A percentile compares a stretch with the other conserved stretches of the same genome.
These are phyloP conservation scores for Lophiostoma macrostomum DNA, from an alignment of 495 filamentous ascomycete genomes.

Conservation along the genomic window DNA sequence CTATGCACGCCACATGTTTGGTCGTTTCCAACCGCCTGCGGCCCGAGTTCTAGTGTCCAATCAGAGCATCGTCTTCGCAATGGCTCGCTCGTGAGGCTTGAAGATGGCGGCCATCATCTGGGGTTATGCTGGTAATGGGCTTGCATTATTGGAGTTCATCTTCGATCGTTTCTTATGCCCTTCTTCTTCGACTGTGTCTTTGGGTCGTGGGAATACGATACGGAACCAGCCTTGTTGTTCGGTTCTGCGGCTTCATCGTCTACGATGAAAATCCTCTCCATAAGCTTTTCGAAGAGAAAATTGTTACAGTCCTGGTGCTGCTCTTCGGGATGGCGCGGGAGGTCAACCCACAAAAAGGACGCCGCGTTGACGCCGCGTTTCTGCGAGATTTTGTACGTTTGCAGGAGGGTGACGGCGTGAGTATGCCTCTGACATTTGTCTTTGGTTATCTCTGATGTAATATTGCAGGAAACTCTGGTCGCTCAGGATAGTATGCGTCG, in stretches of 20 bases:
- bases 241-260: conserved; percentile 45
- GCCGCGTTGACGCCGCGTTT: conserved; percentile 48
- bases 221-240: conserved; percentile 53
- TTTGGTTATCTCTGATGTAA: conserved; percentile 46
- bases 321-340: conserved; percentile 36
- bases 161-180: too few species aligned
- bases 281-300: conserved; percentile 43
- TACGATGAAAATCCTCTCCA: conserved; percentile 47
- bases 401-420: conserved; percentile 39
- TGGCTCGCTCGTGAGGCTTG: too few species aligned
- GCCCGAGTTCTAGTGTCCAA: too few species aligned
- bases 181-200: too few species aligned
- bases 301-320: conserved; percentile 7
- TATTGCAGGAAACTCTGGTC: conserved; percentile 41
- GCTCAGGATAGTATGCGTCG: too few species aligned
- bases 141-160: too few species aligned
- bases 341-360: conserved; percentile 60
- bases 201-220: conserved; percentile 51
- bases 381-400: conserved; percentile 44
- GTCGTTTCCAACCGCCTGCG: too few species aligned
- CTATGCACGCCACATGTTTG: too few species aligned
- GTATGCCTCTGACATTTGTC: conserved; percentile 43
- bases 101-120: too few species aligned
- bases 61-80: too few species aligned
- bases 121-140: too few species aligned